phyloP scores from a whole-genome alignment of 2,329 filamentous ascomycete genomes.

The Metarhizium anisopliae region DNA sequence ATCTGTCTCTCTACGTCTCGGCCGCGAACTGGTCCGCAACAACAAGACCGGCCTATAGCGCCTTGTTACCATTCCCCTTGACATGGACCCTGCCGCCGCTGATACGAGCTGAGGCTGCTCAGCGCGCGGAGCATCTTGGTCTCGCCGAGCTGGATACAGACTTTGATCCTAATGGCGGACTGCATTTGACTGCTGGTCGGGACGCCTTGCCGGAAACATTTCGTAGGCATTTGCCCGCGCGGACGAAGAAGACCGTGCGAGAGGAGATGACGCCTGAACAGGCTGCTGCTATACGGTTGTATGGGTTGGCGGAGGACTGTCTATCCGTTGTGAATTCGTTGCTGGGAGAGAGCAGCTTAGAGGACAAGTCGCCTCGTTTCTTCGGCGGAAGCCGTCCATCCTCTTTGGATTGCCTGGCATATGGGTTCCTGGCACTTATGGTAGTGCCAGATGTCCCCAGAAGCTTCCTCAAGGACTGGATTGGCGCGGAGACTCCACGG shows the following conservation, averaged over 20 bases:
- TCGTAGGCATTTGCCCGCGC: constrained; percentile 26
- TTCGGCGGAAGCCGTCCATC: constrained; percentile 18
- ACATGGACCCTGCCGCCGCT: constrained; percentile 78
- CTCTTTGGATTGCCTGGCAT: constrained; percentile 64
- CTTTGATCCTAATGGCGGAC: constrained; percentile 28
- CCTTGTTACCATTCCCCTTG: constrained; percentile 73
- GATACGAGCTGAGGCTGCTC: constrained; percentile 60
- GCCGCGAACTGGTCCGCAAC: constrained; percentile 73
- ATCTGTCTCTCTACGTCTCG: constrained; percentile 83
- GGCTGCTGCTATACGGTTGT: constrained; percentile 65
- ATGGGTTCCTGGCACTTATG: constrained; percentile 73
- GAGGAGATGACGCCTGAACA: constrained; percentile 61
- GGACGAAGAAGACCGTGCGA: constrained; percentile 47
- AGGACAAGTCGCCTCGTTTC: constrained; percentile 17
- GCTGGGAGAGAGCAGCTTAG: constrained; percentile 15
- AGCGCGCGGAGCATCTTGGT: constrained; percentile 60
- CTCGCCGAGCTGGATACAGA: constrained; percentile 61
- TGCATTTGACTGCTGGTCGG: constrained; percentile 27
- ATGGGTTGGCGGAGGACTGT: constrained; percentile 61
- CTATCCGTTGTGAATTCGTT: constrained; percentile 62
- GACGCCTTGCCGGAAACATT: constrained; percentile 31
- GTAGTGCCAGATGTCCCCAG: constrained; percentile 39
- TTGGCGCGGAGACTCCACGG: constrained; percentile 21
- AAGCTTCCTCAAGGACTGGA: constrained; percentile 31
- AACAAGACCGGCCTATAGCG: constrained; percentile 74